Conservation (phyloP, 75 land plant species). For the Isoetes taiwanensis region DNA sequence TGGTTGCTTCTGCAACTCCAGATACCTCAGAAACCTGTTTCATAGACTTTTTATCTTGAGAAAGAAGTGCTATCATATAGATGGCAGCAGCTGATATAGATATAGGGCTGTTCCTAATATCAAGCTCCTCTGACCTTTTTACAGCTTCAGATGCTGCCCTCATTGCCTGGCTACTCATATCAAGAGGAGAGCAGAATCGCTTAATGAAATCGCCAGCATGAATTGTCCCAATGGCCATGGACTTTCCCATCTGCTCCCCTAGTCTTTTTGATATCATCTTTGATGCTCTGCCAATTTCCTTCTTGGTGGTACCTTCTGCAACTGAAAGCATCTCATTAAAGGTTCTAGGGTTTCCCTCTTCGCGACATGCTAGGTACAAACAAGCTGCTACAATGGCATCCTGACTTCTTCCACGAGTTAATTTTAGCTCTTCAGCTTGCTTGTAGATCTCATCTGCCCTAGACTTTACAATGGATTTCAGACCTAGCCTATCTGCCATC, state of each 20-base stretch:
- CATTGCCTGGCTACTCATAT: constrained; percentile 12
- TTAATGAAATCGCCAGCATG: constrained; percentile 22
- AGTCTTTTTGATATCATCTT: constrained; percentile 20
- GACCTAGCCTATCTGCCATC: constrained; percentile 36
- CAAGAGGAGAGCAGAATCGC: constrained; percentile 18
- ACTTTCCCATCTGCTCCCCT: constrained; percentile 23
- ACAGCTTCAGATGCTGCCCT: constrained; percentile 15
- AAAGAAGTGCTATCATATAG: constrained; percentile 64
- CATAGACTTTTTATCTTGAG: constrained; percentile 52
- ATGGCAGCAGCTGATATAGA: constrained; percentile 77
- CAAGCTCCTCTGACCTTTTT: constrained; percentile 13
- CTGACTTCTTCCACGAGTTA: constrained; percentile 23
- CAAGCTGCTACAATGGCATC: constrained; percentile 31
- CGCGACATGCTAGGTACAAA: constrained; percentile 27
- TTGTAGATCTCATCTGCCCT: constrained; percentile 29
- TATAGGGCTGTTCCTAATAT: constrained; percentile 53
- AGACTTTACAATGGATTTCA: constrained; percentile 19
- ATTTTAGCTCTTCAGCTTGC: constrained; percentile 26
- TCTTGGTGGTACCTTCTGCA: constrained; percentile 21
- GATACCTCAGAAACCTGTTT: constrained; percentile 28
- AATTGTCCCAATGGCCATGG: constrained; percentile 21
- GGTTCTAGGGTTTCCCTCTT: constrained; percentile 27
- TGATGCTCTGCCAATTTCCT: constrained; percentile 21
- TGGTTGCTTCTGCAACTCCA: constrained; percentile 26
- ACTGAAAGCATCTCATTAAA: constrained; percentile 25